Evolutionary conservation across 257 asterid species (phyloP).

Genomic region (Salvia hispanica): DNA sequence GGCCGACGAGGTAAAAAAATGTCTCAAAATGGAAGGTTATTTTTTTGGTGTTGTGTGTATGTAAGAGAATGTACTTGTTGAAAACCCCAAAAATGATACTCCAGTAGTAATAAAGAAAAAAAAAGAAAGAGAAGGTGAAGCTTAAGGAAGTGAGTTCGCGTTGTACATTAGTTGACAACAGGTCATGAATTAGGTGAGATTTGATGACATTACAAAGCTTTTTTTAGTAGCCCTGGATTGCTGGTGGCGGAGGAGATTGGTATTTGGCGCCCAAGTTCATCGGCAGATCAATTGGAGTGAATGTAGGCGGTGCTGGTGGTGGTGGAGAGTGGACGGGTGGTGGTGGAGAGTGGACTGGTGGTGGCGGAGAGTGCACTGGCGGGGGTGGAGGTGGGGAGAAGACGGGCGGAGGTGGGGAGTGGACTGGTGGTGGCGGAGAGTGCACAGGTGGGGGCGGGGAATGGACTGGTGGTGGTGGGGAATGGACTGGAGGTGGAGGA

Average conservation of each 20-base stretch:
- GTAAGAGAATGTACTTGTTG: background rate
- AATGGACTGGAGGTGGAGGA: constrained; percentile 7
- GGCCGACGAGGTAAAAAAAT: background rate
- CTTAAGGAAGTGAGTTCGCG: constrained; percentile 24
- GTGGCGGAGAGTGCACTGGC: background rate
- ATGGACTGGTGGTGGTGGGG: constrained; percentile 12
- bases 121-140: background rate
- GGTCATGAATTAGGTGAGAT: constrained; percentile 22
- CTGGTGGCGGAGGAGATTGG: constrained; percentile 79
- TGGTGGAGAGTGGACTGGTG: background rate
- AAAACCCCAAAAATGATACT: background rate
- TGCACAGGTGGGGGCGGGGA: constrained; percentile 14
- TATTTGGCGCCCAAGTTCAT: constrained; percentile 39
- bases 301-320: constrained; percentile 25
- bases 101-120: too few relatives aligned
- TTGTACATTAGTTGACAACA: constrained; percentile 17
- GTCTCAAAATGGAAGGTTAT: background rate
- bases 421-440: constrained; percentile 27
- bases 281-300: constrained; percentile 33
- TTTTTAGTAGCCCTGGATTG: constrained; percentile 46
- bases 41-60: background rate
- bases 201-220: constrained; percentile 12
- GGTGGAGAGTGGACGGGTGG: constrained; percentile 36
- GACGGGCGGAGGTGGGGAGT: background rate
- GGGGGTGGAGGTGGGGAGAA: constrained; percentile 26